These are phyloP conservation scores for Tolypocladium ovalisporum DNA, from an alignment of 2,329 filamentous ascomycete genomes.

Conservation along the genomic window DNA sequence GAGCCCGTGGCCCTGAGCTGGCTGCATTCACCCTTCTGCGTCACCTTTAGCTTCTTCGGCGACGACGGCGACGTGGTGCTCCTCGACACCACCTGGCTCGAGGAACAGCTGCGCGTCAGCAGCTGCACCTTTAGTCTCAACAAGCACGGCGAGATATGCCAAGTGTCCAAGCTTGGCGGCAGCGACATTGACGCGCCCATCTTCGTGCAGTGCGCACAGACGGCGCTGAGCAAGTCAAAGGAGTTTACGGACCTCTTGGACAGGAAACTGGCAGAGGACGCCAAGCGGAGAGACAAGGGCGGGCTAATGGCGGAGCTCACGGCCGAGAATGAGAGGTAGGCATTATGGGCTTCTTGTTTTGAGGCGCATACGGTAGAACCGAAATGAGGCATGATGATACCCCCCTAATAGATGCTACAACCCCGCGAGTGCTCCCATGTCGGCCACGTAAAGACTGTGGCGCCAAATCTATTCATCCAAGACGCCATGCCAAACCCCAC, in stretches of 20 bases:
- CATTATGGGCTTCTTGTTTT: neutral
- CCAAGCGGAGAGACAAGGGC: conserved; percentile 65
- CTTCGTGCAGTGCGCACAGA: conserved; percentile 63
- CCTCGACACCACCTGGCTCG: conserved; percentile 60
- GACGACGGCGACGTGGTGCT: conserved; percentile 57
- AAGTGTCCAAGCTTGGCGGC: conserved; percentile 84
- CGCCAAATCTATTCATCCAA: conserved; percentile 3
- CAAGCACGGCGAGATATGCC: conserved; percentile 79
- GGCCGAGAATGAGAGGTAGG: conserved; percentile 67
- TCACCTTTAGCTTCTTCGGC: conserved; percentile 79
- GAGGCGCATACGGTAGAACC: conserved; percentile 1
- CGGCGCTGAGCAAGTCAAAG: conserved; percentile 70
- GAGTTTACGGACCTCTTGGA: conserved; percentile 68
- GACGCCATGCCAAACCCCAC: conserved; percentile 4
- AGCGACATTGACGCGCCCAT: conserved; percentile 68
- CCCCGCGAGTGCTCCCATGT: neutral
- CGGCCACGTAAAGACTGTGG: neutral
- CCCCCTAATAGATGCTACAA: conserved; percentile 3
- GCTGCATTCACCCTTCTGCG: conserved; percentile 82
- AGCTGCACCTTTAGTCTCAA: conserved; percentile 79
- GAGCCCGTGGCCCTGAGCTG: conserved; percentile 85
- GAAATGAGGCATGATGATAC: conserved; percentile 7
- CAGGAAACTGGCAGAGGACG: conserved; percentile 63
- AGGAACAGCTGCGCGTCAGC: conserved; percentile 66
- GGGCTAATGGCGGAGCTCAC: conserved; percentile 68